phyloP scores from a whole-genome alignment of 441 rosid genomes.

The Gossypium gossypioides region DNA sequence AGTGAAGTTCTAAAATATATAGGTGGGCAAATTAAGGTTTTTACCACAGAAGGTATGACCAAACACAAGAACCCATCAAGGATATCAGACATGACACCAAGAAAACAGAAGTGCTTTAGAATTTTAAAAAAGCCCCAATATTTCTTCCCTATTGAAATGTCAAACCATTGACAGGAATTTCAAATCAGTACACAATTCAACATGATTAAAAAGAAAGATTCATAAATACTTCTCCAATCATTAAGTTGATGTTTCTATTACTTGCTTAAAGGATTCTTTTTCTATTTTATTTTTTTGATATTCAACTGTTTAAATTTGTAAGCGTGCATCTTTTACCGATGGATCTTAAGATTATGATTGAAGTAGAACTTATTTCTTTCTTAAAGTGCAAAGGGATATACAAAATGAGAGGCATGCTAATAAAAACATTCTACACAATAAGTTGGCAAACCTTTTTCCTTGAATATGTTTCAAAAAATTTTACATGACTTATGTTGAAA shows the following conservation, averaged over 20 bases:
- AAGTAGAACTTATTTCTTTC: neutral
- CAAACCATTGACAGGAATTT: neutral
- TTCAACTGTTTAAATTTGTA: neutral
- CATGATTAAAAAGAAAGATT: neutral
- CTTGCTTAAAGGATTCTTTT: neutral
- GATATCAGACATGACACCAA: neutral
- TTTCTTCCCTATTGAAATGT: neutral
- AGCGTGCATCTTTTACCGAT: neutral
- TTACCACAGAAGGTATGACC: neutral
- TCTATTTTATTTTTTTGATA: no score
- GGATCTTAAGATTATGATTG: neutral
- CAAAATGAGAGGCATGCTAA: neutral
- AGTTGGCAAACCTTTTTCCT: neutral
- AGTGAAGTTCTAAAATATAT: neutral
- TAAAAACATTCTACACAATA: neutral
- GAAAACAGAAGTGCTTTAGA: neutral
- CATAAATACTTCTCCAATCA: neutral
- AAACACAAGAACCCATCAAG: neutral
- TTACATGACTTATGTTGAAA: neutral
- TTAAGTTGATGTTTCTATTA: neutral
- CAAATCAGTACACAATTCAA: neutral
- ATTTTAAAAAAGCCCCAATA: neutral
- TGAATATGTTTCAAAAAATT: neutral
- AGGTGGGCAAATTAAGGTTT: neutral
- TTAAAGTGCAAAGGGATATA: neutral